A percentile compares a stretch with the other conserved stretches of the same genome.
Evolutionary conservation across 495 filamentous ascomycete genomes (phyloP).

Genomic region (Halenospora varia): DNA sequence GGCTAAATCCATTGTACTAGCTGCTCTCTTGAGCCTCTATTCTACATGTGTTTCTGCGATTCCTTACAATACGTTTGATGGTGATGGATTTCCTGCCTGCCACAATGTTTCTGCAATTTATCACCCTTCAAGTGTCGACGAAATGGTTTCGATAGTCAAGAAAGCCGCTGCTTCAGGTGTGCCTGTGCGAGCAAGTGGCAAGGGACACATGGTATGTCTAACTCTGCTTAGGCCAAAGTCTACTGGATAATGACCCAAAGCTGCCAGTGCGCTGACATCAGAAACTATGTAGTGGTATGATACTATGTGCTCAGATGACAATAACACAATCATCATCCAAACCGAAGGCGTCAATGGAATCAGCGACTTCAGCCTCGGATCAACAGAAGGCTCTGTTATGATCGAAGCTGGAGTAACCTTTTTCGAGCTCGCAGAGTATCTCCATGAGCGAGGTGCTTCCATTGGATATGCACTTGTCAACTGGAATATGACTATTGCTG

Average conservation of each 20-base stretch:
- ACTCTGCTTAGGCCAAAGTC: too few relatives aligned
- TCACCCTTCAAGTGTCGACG: constrained; percentile 37
- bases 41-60: constrained; percentile 16
- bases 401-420: constrained; percentile 47
- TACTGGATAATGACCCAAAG: too few relatives aligned
- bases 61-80: constrained; percentile 47
- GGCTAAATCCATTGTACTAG: not conserved
- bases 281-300: constrained; percentile 48
- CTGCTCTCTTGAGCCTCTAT: not conserved
- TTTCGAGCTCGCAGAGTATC: constrained; percentile 44
- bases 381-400: constrained; percentile 35
- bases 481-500: constrained; percentile 49
- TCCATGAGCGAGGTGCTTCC: constrained; percentile 38
- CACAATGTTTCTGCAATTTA: constrained; percentile 37
- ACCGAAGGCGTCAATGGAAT: constrained; percentile 42
- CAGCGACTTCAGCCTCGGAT: constrained; percentile 32
- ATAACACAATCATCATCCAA: constrained; percentile 40
- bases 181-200: constrained; percentile 40
- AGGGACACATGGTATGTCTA: constrained; percentile 41
- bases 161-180: constrained; percentile 27
- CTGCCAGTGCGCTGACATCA: too few relatives aligned
- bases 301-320: constrained; percentile 40
- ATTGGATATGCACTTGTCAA: constrained; percentile 47
- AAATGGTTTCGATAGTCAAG: constrained; percentile 38
- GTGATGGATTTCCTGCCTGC: constrained; percentile 42